A percentile compares a stretch with the other conserved stretches of the same genome.
These are phyloP conservation scores for Metarhizium humberi DNA, from an alignment of 2,329 filamentous ascomycete species.

Conservation along the genomic window DNA sequence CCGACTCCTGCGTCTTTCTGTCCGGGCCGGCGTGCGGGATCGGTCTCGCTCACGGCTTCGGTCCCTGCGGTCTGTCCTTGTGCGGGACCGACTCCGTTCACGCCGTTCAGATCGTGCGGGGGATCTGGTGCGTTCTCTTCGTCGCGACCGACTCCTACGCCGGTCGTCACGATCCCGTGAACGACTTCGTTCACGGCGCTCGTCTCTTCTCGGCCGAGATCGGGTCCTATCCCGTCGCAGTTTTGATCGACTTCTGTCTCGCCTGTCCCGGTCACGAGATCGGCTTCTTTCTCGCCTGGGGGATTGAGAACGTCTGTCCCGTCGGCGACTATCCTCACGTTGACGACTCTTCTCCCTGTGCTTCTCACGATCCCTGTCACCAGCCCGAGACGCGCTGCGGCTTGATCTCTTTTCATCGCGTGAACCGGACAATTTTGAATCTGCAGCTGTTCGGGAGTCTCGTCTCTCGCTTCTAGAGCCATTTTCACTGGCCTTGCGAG, in stretches of 20 bases:
- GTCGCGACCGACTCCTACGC: conserved; percentile 25
- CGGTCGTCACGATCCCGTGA: conserved; percentile 23
- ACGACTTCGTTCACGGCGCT: conserved; percentile 22
- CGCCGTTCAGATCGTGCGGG: conserved; percentile 23
- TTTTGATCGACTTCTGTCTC: conserved; percentile 27
- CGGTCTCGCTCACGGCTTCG: conserved; percentile 17
- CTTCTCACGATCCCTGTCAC: conserved; percentile 16
- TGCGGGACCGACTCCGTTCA: conserved; percentile 15
- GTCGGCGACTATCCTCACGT: conserved; percentile 21
- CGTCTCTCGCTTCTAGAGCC: conserved; percentile 23
- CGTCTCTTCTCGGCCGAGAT: conserved; percentile 26
- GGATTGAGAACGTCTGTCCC: conserved; percentile 29
- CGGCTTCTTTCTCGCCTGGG: conserved; percentile 26
- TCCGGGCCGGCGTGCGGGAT: background rate
- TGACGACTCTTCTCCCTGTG: conserved; percentile 20
- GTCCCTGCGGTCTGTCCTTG: conserved; percentile 5
- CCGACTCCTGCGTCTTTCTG: conserved; percentile 6
- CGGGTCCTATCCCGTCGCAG: conserved; percentile 29
- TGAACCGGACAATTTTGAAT: conserved; percentile 14
- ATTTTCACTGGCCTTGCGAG: conserved; percentile 28
- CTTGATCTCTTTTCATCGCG: conserved; percentile 21
- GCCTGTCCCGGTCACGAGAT: conserved; percentile 21
- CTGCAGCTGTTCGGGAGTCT: conserved; percentile 19
- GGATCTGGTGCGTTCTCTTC: conserved; percentile 21
- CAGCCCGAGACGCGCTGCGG: conserved; percentile 23